phyloP scores from a whole-genome alignment of 2,329 filamentous ascomycete genomes.

The Ceratocystis cubensis region DNA sequence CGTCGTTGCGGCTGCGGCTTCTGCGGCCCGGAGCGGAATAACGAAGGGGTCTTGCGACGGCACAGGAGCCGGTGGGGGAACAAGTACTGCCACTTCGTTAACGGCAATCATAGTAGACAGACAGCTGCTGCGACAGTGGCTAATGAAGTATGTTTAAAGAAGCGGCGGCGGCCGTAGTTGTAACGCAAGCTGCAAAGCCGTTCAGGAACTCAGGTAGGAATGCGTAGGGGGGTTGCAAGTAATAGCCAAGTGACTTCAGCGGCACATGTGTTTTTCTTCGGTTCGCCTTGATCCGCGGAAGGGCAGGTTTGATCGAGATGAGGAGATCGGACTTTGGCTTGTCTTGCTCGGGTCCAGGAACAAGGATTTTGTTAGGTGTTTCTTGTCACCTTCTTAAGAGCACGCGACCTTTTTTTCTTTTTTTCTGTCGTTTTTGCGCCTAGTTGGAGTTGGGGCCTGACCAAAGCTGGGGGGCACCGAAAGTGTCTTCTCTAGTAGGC shows the following conservation, averaged over 20 bases:
- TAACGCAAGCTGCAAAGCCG: too few species aligned
- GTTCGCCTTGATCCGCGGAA: not conserved
- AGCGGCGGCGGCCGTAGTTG: not conserved
- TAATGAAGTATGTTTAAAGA: not conserved
- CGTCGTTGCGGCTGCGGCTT: constrained; percentile 4
- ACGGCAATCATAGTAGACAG: not conserved
- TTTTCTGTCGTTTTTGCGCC: not conserved
- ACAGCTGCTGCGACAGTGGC: not conserved
- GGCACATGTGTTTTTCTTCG: not conserved
- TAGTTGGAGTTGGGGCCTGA: not conserved
- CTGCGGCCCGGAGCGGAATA: constrained; percentile 18
- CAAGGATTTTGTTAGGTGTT: not conserved
- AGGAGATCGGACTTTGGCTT: not conserved
- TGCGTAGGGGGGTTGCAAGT: not conserved
- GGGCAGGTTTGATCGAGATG: not conserved
- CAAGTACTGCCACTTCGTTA: constrained; percentile 21
- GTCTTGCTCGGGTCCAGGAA: not conserved
- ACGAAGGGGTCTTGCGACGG: constrained; percentile 31
- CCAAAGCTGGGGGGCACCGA: not conserved
- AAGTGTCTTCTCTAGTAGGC: not conserved
- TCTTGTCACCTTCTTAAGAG: not conserved
- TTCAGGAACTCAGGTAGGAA: not conserved
- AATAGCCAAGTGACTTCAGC: not conserved
- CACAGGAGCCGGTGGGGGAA: constrained; percentile 34
- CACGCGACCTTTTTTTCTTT: not conserved